Evolutionary conservation across 2,329 filamentous ascomycete genomes (phyloP), one percentile per base, ranked within the genome.

Genomic region (Fusarium scirpi): DNA sequence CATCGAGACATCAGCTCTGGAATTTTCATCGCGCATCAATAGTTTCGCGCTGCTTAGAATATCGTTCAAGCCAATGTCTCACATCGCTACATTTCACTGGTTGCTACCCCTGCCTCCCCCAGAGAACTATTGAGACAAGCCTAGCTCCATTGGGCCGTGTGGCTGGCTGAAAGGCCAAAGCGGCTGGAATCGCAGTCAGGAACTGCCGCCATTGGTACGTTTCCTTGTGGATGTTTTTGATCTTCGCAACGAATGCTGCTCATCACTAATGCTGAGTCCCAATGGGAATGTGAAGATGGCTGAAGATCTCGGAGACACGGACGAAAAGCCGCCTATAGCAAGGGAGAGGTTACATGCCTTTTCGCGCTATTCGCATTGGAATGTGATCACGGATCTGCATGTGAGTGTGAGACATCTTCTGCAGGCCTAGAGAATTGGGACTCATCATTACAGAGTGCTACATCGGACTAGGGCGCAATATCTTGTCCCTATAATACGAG

Each of bases 111-210:
- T 7, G n/a, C 22, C 2, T 29, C 6, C 3, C 8, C 13, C 46
- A 20, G 15, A 20, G 18, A 22, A 15, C 38, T 53, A 53, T 41
- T 18, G 27, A 46, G 16, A 46, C 15, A 8, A 24, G 11, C 22
- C 25, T 29, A 40, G 46, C 8, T 24, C 6, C 18, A 40, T 13
- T 2, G 8, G 20, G 15, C 4, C 5, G 8, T 20, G 64, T 57
- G 67, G 66, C 51, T 48, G 53, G 66, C 66, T 69, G 66, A 62
- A 43, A 32, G 25, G 24, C 27, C 8, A 40, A 20, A 43, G 61
- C 58, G 66, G 61, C 47, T 70, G 52, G 66, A 56, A 13, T 20
- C 32, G 10, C 16, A n/a, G 32, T 22, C 15, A 13, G 24, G 27
- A 32, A 22, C 13, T 10, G 2, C n/a, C 5, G 12, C 18, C 27